Evolutionary conservation across 2,329 filamentous ascomycete species (phyloP), one percentile per base, ranked within the genome.

Genomic region (Rhytidhysteron rufulum): DNA sequence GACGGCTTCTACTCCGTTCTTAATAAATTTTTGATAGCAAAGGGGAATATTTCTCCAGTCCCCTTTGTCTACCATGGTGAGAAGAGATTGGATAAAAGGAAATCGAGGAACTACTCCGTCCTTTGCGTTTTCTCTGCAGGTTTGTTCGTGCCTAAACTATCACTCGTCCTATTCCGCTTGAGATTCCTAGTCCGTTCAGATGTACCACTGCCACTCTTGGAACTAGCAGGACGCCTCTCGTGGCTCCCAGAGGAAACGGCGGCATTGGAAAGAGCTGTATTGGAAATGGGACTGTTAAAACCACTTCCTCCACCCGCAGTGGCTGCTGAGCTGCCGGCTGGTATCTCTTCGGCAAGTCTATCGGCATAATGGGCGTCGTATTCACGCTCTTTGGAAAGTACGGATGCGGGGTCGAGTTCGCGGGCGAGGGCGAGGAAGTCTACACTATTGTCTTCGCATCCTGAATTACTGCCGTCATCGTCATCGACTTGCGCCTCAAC

Each of bases 271-370:
- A 40, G 16, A 20, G 25, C 15, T 31, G 39, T 22, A 13, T 31
- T 24, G 1, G 39, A 35, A 22, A 33, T 46, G 0, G 72, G 72
- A 32, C 57, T 71, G 27, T 66, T 68, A 42, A 69, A 73, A 0
- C 72, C 72, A 31, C 69, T 72, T 5, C 72, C 71, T 8, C 71
- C 71, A 10, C 69, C 71, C 4, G 68, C 71, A 3, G 72, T 73
- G 2, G 67, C 67, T 2, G 72, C 72, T 9, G 67, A 71, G 37
- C 69, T 72, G 10, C 72, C 72, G 1, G 71, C 67, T 1, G 69
- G 69, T 25, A 75, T 74, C 13, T 71, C 69, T 24, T 73, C 69
- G 1, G 69, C 69, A 0, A 75, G 54, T 1, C 71, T 65, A 17
- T 74, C 71, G 1, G 71, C 70, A 32, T 73, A 55, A 9, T 66